Evolutionary conservation across 805 yeast species (phyloP), one percentile per base, ranked within the genome.

Genomic region (Myxozyma neglecta): DNA sequence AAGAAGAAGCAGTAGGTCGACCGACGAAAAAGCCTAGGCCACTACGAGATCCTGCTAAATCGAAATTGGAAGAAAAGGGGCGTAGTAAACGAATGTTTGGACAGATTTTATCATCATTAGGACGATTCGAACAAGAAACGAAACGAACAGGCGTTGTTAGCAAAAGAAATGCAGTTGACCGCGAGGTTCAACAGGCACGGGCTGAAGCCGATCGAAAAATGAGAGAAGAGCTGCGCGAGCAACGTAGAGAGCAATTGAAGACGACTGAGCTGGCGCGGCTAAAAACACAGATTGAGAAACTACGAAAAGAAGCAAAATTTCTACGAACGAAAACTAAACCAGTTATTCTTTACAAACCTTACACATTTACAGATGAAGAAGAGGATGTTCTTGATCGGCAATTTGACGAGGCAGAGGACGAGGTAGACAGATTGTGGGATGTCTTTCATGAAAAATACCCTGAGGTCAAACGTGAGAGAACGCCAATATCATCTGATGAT

Each of bases 61-160:
- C 56, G 34, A 58, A 47, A 36, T 39, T 35, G 39, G 68, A 65
- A 45, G 69, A 66, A 29, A 48, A 54, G 32, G 60, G 58, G 16
- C 60, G 69, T 6, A 60, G 56, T 39, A 49, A 50, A 24, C 64
- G 69, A 24, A 34, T 66, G 58, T 59, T 66, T 39, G 69, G 69
- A 11, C 62, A 60, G 3, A 51, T 66, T n/a, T 45, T 66, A 20
- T 60, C 58, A 9, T 57, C 67, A 16, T 44, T 66, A 9, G 60
- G 54, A 3, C 51, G 56, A 48, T 57, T 61, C 45, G 45, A 63
- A 24, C 51, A 63, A 52, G 67, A 61, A 13, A 36, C 58, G 9
- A 57, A 10, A 6, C 44, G 55, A 6, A 42, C 51, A 11, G 14
- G 34, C 9, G 37, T 8, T 14, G 47, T 18, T 5, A 34, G 37